Evolutionary conservation across 2,329 filamentous ascomycete species (phyloP), one percentile per base, ranked within the genome.

Genomic region (Nemania bipapillata): DNA sequence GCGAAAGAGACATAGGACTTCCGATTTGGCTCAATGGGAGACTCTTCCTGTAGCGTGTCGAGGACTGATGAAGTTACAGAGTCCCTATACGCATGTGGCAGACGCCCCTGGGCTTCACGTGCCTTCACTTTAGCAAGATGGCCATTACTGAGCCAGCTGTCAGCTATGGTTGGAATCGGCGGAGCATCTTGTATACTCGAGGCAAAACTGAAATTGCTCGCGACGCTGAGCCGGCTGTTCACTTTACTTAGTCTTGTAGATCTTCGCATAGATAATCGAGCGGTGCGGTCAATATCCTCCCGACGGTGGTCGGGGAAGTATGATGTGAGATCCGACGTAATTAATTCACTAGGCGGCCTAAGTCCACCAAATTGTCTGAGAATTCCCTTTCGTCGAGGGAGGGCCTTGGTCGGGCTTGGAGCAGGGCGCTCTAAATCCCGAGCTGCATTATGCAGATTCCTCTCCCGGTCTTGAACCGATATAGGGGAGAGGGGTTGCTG

Each of bases 301-400:
- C 93, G 90, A 57, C 94, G 90, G 76, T 98, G 95, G 76, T 97
- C 94, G 0, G 96, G 96, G 85, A 99, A 99, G 84, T 98, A 99
- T 0, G 94, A 97, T 1, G 93, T 96, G 68, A 99, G 84, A 78
- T 99, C 96, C 24, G 96, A 97, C 28, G 95, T 95, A 77, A 99
- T 99, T 78, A 99, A 88, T 83, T 99, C 96, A 82, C 95, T 98
- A 1, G 96, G 96, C 20, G 96, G 96, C 74, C 96, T 87, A 72
- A 96, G 90, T 37, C 95, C 95, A 75, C 96, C 96, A 81, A 98
- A 98, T 72, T 92, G 91, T 72, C 92, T 90, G 53, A 94, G 83
- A 30, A 89, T 84, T 32, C 81, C 83, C 76, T 88, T 89, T 67
- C 82, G 82, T 66, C 80, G 78, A 73, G 79, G 80, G 53, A 84